Base-by-base conservation (phyloP, 441 rosid species). In the Populus tomentosa region DNA sequence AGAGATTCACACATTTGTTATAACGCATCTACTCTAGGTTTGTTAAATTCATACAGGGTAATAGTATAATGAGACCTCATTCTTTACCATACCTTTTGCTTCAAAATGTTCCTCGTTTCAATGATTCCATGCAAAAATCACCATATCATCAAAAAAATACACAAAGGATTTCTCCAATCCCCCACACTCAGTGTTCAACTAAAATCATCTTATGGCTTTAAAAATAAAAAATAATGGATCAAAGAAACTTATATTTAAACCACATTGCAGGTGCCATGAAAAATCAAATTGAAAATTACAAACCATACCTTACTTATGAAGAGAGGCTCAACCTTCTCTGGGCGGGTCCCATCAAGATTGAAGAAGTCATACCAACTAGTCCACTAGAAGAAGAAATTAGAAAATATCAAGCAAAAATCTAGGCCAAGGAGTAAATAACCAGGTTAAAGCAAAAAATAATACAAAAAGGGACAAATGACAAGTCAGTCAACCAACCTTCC, bases 311-410 rank as follows among this genome's bases (percentile, higher is more conserved):
- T 95, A 89, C 99, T 95, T 78, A 95, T 87, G 83, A 88, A 91
- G 73, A 95, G 90, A 75, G 99, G 97, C 81, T 92, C 88, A 62
- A 95, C 90, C 85, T 92, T 95, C 88, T 87, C 89, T 3, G 86
- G 88, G 50, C 62, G 72, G 66, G 94, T 80, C 75, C 97, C 97
- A 76, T 95, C 92, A 30, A 95, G 89, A 84, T 95, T 90, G 82
- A 92, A 81, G 82, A 92, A 95, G 78, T 91, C 94, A 69, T 76
- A 85, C 94, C 95, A 91, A 69, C 83, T 92, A 83, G 70, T 87
- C 94, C 93, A 91, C 97, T 94, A 82, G 80, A 65, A 73, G 21
- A 78, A 77, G 38, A 69, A 32, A 70, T 75, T 56, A 42, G 77
- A 79, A 35, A 78, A 71, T 69, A 71, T 24, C 13, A 66, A 70